Base-by-base conservation (phyloP, 345 rosid species). In the Syzygium oleosum region DNA sequence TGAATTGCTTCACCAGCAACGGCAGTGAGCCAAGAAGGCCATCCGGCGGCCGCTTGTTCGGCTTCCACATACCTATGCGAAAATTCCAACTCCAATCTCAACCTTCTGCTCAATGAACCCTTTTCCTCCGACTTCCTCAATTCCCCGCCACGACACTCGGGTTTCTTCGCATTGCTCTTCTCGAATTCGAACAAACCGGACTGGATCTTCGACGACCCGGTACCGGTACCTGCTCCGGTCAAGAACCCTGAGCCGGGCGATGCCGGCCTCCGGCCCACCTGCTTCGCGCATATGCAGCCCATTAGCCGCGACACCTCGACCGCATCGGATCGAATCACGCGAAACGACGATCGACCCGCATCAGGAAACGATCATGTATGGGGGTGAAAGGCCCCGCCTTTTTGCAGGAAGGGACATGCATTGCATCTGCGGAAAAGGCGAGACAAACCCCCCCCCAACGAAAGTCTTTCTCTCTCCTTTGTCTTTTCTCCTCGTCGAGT, bases 11-110 rank as follows among this genome's bases (percentile, higher is more conserved):
- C 90, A 6, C 85, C 84, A 16, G 90, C 90, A 27, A 84, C 88
- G 51, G 87, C 25, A 12, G 49, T 86, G 65, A 89, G 90, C 90
- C 90, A 89, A 46, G 90, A 86, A 51, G 90, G 90, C 90, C 90
- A 89, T 51, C 90, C 90, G 1, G 90, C 90, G 0, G 88, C 90
- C 8, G 87, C 79, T 29, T 86, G 84, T 77, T 89, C 90, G 17
- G 88, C 90, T 51, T 84, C 86, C 25, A 51, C 78, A 59, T 51
- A 54, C 54, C 90, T 46, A 49, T 43, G 84, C 3, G 88, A 54
- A 38, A 87, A 49, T 13, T 51, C 51, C 38, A 11, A 29, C 41
- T 54, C 85, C 34, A 25, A 84, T 21, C 85, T 73, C 61, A 65
- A 80, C 25, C 87, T 85, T 43, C 49, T 77, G 85, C 85, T 85